Conservation (phyloP, 805 yeast genomes). For the Starmerella stellata region DNA sequence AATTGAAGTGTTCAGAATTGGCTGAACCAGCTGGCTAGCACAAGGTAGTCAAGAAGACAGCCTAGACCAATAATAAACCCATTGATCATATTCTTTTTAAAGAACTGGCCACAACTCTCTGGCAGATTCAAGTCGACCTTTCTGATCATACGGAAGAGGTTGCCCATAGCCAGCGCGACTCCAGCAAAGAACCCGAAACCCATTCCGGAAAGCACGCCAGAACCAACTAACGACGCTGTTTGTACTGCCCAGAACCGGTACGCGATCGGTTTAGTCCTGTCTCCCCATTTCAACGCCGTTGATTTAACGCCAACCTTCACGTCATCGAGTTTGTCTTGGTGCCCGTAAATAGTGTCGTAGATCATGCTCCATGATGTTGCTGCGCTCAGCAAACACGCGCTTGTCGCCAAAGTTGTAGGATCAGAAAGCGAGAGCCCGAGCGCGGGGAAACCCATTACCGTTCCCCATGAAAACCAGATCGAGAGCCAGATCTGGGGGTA, state of each 20-base stretch:
- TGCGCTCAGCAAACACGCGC: slow-evolving; percentile 46
- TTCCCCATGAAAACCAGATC: slow-evolving; percentile 85
- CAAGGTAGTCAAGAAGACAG: slow-evolving; percentile 24
- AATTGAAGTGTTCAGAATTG: not conserved
- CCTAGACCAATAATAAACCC: slow-evolving; percentile 26
- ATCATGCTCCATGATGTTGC: slow-evolving; percentile 85
- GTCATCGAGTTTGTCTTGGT: slow-evolving; percentile 85
- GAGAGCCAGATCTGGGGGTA: slow-evolving; percentile 80
- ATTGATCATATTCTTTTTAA: slow-evolving; percentile 57
- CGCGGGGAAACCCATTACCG: slow-evolving; percentile 85
- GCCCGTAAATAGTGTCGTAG: slow-evolving; percentile 93
- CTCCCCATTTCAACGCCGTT: slow-evolving; percentile 91
- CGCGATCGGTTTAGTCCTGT: slow-evolving; percentile 50
- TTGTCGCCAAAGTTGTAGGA: slow-evolving; percentile 34
- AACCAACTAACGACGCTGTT: slow-evolving; percentile 39
- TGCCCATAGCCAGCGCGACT: slow-evolving; percentile 46
- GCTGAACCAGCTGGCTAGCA: slow-evolving; percentile 3
- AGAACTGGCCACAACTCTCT: slow-evolving; percentile 63
- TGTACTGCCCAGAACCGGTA: slow-evolving; percentile 50
- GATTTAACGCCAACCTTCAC: slow-evolving; percentile 81
- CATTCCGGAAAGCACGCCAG: slow-evolving; percentile 61
- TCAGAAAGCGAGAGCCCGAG: slow-evolving; percentile 67
- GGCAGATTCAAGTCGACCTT: slow-evolving; percentile 68
- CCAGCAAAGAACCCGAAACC: slow-evolving; percentile 69
- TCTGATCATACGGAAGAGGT: slow-evolving; percentile 50